phyloP scores from a whole-genome alignment of 768 basidiomycete genomes.

The Exidia glandulosa region DNA sequence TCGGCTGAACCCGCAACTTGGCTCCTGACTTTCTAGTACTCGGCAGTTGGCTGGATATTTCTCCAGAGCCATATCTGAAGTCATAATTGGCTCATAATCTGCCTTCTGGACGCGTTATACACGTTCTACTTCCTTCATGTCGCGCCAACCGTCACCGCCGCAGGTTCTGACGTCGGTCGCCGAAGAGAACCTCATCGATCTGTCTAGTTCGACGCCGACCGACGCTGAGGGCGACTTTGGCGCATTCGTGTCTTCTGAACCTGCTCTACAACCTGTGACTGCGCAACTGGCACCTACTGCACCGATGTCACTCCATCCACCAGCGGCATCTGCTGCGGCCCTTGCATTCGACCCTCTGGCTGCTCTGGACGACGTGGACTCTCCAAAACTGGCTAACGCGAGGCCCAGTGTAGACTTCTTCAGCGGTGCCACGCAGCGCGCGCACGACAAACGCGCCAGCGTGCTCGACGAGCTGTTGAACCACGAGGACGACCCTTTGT shows the following conservation, averaged over 20 bases:
- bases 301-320: neutral
- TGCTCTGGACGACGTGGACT: slow-evolving; percentile 7
- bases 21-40: no score
- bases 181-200: neutral
- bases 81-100: no score
- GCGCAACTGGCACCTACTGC: slow-evolving; percentile 11
- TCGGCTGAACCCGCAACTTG: no score
- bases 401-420: slow-evolving; percentile 28
- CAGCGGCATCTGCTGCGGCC: no score
- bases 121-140: neutral
- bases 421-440: slow-evolving; percentile 42
- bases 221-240: slow-evolving; percentile 52
- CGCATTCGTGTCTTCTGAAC: slow-evolving; percentile 44
- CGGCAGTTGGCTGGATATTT: no score
- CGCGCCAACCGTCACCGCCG: neutral
- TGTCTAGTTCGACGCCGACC: neutral
- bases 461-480: slow-evolving; percentile 54
- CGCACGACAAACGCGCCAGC: slow-evolving; percentile 38
- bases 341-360: neutral
- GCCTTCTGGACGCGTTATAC: no score
- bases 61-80: no score
- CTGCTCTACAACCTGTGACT: slow-evolving; percentile 8
- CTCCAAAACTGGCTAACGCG: slow-evolving; percentile 45
- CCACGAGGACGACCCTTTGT: slow-evolving; percentile 63
- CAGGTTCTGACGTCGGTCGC: neutral